phyloP scores from a whole-genome alignment of 1,139 yeast species.

The Nadsonia commutata region DNA sequence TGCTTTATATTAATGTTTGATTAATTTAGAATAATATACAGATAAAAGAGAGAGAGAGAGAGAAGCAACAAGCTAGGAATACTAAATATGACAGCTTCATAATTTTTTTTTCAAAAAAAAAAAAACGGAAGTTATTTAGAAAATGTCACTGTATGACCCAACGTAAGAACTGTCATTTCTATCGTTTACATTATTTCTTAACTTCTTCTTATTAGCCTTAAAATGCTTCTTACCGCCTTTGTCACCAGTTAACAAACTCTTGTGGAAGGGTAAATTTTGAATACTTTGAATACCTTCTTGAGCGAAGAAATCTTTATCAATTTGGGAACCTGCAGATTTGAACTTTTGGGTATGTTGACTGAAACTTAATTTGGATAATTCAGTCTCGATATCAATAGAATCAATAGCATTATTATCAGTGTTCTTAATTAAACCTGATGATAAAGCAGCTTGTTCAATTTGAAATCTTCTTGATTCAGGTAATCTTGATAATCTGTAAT shows the following conservation, averaged over 20 bases:
- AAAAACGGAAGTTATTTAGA: too few species aligned
- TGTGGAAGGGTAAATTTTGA: constrained; percentile 5
- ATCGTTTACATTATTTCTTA: neutral
- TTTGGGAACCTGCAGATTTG: constrained; percentile 5
- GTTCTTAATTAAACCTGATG: constrained; percentile 3
- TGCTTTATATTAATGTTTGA: too few species aligned
- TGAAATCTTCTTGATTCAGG: constrained; percentile 67
- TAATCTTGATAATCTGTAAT: constrained; percentile 42
- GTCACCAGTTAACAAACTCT: neutral
- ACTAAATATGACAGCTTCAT: too few species aligned
- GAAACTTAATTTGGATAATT: constrained; percentile 58
- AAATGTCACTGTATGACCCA: neutral
- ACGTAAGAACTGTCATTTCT: neutral
- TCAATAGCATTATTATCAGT: constrained; percentile 25
- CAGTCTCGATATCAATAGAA: constrained; percentile 51
- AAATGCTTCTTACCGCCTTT: constrained; percentile 5
- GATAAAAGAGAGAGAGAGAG: too few species aligned
- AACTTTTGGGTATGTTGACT: constrained; percentile 43
- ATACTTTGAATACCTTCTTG: constrained; percentile 1
- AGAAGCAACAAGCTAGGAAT: too few species aligned
- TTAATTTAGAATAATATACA: too few species aligned
- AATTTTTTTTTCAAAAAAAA: too few species aligned
- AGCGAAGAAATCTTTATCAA: constrained; percentile 5
- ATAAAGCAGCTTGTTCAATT: constrained; percentile 35
- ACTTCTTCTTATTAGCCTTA: constrained; percentile 6